Evolutionary conservation across 2,329 filamentous ascomycete genomes (phyloP), one percentile per base, ranked within the genome.

Genomic region (Bipolaris oryzae): DNA sequence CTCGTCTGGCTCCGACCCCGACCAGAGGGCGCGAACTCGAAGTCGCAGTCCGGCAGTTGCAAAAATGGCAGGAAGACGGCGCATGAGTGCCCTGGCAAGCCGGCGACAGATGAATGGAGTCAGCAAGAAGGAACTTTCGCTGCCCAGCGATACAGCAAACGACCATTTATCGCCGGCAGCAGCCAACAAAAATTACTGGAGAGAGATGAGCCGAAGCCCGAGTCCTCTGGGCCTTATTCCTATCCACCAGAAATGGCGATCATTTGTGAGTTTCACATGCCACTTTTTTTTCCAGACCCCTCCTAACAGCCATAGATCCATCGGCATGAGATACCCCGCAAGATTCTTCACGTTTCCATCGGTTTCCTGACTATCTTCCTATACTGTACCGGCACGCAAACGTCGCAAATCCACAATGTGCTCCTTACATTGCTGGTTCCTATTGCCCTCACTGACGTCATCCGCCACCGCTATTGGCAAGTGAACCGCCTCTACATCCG

Each of bases 261-360:
- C 85, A 25, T 92, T 99, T 72, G 91, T 96, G 73, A 54, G 78
- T 75, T 75, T 23, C 10, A 48, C 34, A 11, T 41, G 34, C 16
- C 11, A 38, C 31, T 41, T 16, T 18, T 20, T 35, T 54, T 15
- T 25, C 23, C 3, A 10, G 16, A n/a, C 13, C 13, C 37, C 20
- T 42, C 15, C 55, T 73, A 58, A 73, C 61, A 55, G 16, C n/a
- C 13, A 41, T 56, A 78, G 76, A 76, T 84, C 61, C 95, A 99
- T 83, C 92, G 92, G 70, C 94, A 99, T 77, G 95, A 99, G 79
- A 93, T 99, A 50, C 95, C 95, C 9, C 89, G 95, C 68, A 99
- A 99, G 77, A 81, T 88, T 38, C 83, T 99, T 35, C 95, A 99
- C 75, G 91, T 98, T 55, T 97, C 93, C 45, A 99, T 99, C 73